These are phyloP conservation scores for Aspergillus nanangensis DNA, from an alignment of 495 filamentous ascomycete genomes.

Conservation along the genomic window DNA sequence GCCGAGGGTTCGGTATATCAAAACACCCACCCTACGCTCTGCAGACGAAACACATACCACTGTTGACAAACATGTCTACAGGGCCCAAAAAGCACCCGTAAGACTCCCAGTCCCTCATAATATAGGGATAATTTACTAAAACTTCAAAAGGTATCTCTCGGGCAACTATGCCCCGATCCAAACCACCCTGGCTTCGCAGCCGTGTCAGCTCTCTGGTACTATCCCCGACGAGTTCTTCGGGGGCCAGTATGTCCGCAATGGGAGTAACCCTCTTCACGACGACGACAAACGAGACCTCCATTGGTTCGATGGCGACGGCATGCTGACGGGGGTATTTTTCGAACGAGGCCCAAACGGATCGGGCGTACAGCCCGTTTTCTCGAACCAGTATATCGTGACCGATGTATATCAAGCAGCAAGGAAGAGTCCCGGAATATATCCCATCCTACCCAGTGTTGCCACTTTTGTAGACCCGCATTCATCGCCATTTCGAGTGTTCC, in stretches of 20 bases:
- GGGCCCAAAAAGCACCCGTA: no score
- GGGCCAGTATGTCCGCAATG: conserved; percentile 66
- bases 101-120: no score
- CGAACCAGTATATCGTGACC: conserved; percentile 61
- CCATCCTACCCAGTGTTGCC: conserved; percentile 57
- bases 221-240: conserved; percentile 57
- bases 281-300: conserved; percentile 52
- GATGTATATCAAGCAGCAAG: conserved; percentile 53
- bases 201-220: conserved; percentile 46
- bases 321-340: conserved; percentile 63
- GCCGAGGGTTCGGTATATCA: no score
- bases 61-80: no score
- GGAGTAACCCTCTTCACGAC: conserved; percentile 62
- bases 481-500: conserved; percentile 35
- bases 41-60: no score
- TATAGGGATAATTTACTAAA: no score
- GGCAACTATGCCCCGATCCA: conserved; percentile 64
- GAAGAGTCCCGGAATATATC: conserved; percentile 35
- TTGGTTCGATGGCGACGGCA: conserved; percentile 71
- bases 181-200: conserved; percentile 35
- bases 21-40: no score
- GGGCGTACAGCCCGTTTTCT: conserved; percentile 50
- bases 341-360: conserved; percentile 16
- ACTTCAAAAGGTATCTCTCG: conserved; percentile 50
- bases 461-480: conserved; percentile 50